Percentiles rank a stretch among this genome's conserved stretches.
Evolutionary conservation across 2,329 filamentous ascomycete genomes (phyloP).

Genomic region (Acarospora socialis): DNA sequence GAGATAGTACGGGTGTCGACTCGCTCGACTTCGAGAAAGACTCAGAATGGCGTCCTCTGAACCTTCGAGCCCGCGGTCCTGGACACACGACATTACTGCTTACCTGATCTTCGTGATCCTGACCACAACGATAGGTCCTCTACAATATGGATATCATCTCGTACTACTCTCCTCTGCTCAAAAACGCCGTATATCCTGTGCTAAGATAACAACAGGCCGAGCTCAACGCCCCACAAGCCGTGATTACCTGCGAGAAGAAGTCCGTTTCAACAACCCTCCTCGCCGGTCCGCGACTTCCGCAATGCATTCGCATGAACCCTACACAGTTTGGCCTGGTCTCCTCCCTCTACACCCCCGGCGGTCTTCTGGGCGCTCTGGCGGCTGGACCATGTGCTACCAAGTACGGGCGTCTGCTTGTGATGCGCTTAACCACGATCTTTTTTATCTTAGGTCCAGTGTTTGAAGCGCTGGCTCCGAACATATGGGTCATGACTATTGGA

Average conservation of each 20-base stretch:
- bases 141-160: slow-evolving; percentile 90
- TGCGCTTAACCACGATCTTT: slow-evolving; percentile 63
- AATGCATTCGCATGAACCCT: slow-evolving; percentile 80
- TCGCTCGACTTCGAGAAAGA: not conserved
- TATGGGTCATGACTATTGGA: slow-evolving; percentile 55
- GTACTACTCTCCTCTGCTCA: slow-evolving; percentile 34
- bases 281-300: slow-evolving; percentile 35
- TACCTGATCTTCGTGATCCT: slow-evolving; percentile 67
- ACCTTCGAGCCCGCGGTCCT: slow-evolving; percentile 23
- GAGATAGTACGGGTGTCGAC: not conserved
- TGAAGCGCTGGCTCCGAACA: slow-evolving; percentile 56
- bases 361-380: slow-evolving; percentile 65
- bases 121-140: slow-evolving; percentile 67
- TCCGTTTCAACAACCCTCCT: slow-evolving; percentile 26
- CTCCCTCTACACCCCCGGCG: slow-evolving; percentile 82
- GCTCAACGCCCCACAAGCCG: slow-evolving; percentile 86
- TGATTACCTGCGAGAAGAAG: slow-evolving; percentile 69
- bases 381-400: slow-evolving; percentile 66
- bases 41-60: slow-evolving; percentile 22
- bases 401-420: slow-evolving; percentile 59
- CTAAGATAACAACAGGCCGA: slow-evolving; percentile 49
- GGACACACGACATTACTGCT: slow-evolving; percentile 39
- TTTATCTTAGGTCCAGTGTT: slow-evolving; percentile 63
- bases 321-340: slow-evolving; percentile 73
- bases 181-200: slow-evolving; percentile 3